Base-by-base conservation (phyloP, 139 green algal genomes). In the Auxenochlorella pyrenoidosa region DNA sequence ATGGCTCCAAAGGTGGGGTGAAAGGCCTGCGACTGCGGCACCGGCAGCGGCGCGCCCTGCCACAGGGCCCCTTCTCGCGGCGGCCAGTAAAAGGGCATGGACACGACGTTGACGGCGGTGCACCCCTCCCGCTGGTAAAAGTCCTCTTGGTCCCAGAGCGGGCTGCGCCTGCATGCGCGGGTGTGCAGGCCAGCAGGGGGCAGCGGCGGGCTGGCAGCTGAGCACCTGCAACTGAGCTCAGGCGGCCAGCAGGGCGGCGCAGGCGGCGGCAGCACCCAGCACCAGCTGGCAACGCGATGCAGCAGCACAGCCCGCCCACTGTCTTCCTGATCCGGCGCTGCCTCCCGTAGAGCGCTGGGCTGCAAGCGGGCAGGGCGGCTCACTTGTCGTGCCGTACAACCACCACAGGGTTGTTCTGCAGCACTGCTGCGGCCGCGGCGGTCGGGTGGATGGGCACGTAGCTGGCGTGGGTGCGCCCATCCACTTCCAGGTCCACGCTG, bases 361-460 rank as follows among this genome's bases (percentile, higher is more conserved):
- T 30, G 10, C 38, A 22, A 73, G 66, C 66, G 41, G 0, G 12
- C 66, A 73, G 15, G 41, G 34, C 51, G 40, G 76, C 71, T 63
- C 83, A 87, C 83, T 82, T 87, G 70, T 75, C 54, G 13, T 81
- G 51, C 3, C 83, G 83, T 16, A 82, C 71, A 1, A 87, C 83
- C 18, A 87, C 72, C 1, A 82, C 51, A 13, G 83, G 71, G 71
- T 87, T 82, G 71, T 82, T 82, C 63, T 87, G 83, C 12, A 87
- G 71, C 30, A 87, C 83, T 0, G 83, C 71, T 3, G 83, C 83
- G 13, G 83, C 71, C 34, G 83, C 83, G 5, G 83, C 83, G 51
- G 83, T 87, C 36, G 83, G 83, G 72, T 87, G 83, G 51, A 87
- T 87, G 83, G 83, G 83, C n/a, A 87, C 72, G 54, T 78, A 87